These are phyloP conservation scores for Aspergillus sp. DNA, from an alignment of 2,329 filamentous ascomycete genomes.

Conservation along the genomic window DNA sequence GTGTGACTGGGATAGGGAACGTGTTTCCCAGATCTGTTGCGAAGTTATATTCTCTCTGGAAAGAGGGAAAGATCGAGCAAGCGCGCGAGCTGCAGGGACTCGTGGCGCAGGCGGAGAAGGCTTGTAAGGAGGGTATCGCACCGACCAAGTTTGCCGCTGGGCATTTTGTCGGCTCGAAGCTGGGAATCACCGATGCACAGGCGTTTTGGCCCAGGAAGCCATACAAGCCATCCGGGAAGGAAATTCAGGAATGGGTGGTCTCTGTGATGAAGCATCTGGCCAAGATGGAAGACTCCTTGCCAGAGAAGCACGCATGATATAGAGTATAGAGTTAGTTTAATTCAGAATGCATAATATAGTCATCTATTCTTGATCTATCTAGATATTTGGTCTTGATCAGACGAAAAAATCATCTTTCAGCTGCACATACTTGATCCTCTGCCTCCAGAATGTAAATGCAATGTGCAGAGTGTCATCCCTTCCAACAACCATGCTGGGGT, in stretches of 20 bases:
- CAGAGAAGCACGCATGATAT: no score
- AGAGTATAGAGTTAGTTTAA: no score
- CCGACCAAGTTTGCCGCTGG: constrained; percentile 49
- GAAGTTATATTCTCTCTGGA: constrained; percentile 42
- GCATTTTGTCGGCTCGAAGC: constrained; percentile 38
- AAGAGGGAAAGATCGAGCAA: constrained; percentile 36
- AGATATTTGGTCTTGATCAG: no score
- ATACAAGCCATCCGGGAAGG: constrained; percentile 39
- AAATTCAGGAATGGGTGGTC: constrained; percentile 43
- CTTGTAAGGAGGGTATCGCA: constrained; percentile 50
- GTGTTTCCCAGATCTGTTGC: constrained; percentile 46
- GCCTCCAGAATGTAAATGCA: no score
- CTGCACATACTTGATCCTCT: no score
- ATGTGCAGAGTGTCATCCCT: no score
- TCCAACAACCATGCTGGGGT: no score
- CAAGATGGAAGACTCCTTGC: constrained; percentile 9
- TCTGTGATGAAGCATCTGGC: constrained; percentile 34
- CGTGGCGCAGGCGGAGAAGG: constrained; percentile 50
- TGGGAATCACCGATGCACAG: constrained; percentile 33
- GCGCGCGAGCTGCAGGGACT: constrained; percentile 41
- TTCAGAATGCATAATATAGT: no score
- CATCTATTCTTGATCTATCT: no score
- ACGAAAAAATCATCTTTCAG: no score
- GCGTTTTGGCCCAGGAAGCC: constrained; percentile 45
- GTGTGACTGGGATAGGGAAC: constrained; percentile 48